Conservation (phyloP, 768 basidiomycete genomes). For the Coprinopsis sp. region DNA sequence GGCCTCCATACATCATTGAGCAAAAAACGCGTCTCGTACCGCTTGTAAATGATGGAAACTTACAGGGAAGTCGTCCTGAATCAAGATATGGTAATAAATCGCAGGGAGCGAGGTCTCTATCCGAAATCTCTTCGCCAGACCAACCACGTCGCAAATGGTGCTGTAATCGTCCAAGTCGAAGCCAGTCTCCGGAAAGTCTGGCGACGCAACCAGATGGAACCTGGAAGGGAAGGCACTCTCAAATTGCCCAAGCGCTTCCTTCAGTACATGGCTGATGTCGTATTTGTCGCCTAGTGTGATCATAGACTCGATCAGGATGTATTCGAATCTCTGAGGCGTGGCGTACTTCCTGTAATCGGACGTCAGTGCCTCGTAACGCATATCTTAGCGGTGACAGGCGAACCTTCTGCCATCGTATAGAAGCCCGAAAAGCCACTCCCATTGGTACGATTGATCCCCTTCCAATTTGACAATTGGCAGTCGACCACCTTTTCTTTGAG, state of each 20-base stretch:
- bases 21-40: too few species aligned
- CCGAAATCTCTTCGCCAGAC: too few species aligned
- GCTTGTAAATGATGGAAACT: too few species aligned
- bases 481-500: neutral
- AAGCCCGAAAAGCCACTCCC: neutral
- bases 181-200: too few species aligned
- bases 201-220: too few species aligned
- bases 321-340: neutral
- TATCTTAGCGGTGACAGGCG: neutral
- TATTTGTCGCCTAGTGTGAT: neutral
- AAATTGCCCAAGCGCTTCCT: neutral
- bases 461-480: neutral
- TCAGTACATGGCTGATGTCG: neutral
- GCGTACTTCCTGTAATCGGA: neutral
- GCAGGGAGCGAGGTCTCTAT: too few species aligned
- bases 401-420: neutral
- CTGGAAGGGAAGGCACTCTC: neutral
- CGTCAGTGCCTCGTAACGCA: neutral
- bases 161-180: too few species aligned
- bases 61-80: too few species aligned
- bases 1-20: too few species aligned
- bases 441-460: neutral
- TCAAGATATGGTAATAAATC: too few species aligned
- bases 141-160: too few species aligned
- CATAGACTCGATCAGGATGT: too few species aligned